Conservation (phyloP, 208 protist species). For the Novymonas esmeraldas region DNA sequence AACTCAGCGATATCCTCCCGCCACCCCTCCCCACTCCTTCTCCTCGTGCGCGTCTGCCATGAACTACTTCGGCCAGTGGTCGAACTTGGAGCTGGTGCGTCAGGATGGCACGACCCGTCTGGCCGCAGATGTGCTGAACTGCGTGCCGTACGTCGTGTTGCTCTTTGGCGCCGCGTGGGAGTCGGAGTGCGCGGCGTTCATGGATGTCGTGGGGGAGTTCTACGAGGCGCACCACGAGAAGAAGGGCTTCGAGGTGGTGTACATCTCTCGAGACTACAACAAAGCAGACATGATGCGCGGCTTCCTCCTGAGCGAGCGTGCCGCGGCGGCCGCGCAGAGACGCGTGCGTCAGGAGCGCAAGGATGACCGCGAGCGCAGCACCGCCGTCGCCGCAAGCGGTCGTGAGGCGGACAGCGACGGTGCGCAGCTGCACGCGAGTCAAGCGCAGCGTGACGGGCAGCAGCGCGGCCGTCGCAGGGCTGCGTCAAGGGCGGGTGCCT, state of each 20-base stretch:
- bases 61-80: conserved; percentile 62
- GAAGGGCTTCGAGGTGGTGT: conserved; percentile 29
- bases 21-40: neutral
- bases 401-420: no score
- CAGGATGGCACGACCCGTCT: conserved; percentile 30
- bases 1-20: neutral
- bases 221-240: conserved; percentile 27
- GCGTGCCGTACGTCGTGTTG: conserved; percentile 29
- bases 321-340: neutral
- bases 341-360: conserved; percentile 4
- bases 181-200: conserved; percentile 14
- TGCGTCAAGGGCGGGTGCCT: neutral
- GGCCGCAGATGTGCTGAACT: conserved; percentile 27
- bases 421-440: neutral
- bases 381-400: neutral
- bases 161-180: conserved; percentile 42
- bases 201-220: conserved; percentile 28
- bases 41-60: conserved; percentile 8
- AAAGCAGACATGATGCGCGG: conserved; percentile 22
- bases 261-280: conserved; percentile 32
- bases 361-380: neutral
- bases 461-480: neutral
- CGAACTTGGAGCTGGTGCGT: conserved; percentile 30
- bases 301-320: conserved; percentile 20
- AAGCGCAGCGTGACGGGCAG: neutral